Evolutionary conservation across 805 yeast genomes (phyloP).

Genomic region (Saccharomyces jurei): DNA sequence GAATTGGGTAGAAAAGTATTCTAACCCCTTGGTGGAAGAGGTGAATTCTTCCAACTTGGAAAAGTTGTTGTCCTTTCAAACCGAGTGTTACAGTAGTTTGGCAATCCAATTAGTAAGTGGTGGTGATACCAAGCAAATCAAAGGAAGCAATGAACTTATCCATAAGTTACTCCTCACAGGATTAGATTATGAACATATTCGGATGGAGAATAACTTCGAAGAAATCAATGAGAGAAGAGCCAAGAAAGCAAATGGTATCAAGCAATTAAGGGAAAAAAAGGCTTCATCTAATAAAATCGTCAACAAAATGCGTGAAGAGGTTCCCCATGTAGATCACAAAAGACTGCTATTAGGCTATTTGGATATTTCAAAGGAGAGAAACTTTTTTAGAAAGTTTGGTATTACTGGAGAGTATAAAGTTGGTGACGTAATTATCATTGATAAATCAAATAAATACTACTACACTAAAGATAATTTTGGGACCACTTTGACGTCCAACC

Average conservation of each 20-base stretch:
- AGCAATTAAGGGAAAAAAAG: slow-evolving; percentile 36
- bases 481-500: slow-evolving; percentile 28
- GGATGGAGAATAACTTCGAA: slow-evolving; percentile 36
- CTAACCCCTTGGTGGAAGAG: slow-evolving; percentile 47
- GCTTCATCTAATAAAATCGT: slow-evolving; percentile 39
- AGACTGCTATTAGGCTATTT: slow-evolving; percentile 41
- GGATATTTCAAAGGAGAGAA: slow-evolving; percentile 37
- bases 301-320: slow-evolving; percentile 40
- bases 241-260: slow-evolving; percentile 38
- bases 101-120: slow-evolving; percentile 18
- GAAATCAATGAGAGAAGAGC: slow-evolving; percentile 31
- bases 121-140: slow-evolving; percentile 13
- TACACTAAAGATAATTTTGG: slow-evolving; percentile 34
- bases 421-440: slow-evolving; percentile 55
- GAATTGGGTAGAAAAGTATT: slow-evolving; percentile 42
- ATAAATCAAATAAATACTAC: slow-evolving; percentile 29
- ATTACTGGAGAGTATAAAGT: slow-evolving; percentile 20
- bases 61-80: slow-evolving; percentile 10
- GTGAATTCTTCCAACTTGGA: slow-evolving; percentile 34
- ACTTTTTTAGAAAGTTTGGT: slow-evolving; percentile 22
- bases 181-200: slow-evolving; percentile 41
- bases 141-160: slow-evolving; percentile 21
- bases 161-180: slow-evolving; percentile 28
- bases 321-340: slow-evolving; percentile 39
- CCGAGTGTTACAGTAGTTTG: slow-evolving; percentile 14